phyloP scores from a whole-genome alignment of 352 stramenopile genomes.

The Peronospora tabacina region DNA sequence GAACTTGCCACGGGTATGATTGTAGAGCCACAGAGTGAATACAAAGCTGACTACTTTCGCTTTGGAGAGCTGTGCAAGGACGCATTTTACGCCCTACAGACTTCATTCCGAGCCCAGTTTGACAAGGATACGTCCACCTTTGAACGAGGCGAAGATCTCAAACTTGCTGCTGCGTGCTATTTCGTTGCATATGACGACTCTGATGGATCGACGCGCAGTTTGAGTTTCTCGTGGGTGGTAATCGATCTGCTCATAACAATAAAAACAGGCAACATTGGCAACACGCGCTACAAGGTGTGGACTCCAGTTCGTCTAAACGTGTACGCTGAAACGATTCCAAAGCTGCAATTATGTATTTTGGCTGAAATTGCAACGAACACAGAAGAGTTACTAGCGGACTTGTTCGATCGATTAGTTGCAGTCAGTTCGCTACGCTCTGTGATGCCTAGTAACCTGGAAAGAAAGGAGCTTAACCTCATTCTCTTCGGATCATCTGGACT shows the following conservation, averaged over 20 bases:
- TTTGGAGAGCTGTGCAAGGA: constrained; percentile 70
- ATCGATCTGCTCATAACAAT: constrained; percentile 46
- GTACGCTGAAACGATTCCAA: constrained; percentile 34
- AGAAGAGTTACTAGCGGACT: constrained; percentile 42
- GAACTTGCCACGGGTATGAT: constrained; percentile 75
- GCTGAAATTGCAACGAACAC: constrained; percentile 41
- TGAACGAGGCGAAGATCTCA: constrained; percentile 19
- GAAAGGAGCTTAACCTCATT: constrained; percentile 37
- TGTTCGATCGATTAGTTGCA: constrained; percentile 62
- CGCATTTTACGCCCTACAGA: constrained; percentile 43
- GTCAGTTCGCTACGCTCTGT: constrained; percentile 36
- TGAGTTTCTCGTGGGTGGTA: constrained; percentile 76
- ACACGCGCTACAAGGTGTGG: constrained; percentile 21
- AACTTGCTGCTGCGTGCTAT: constrained; percentile 65
- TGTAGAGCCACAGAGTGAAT: constrained; percentile 43
- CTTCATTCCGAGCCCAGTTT: constrained; percentile 46
- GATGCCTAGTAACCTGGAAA: constrained; percentile 36
- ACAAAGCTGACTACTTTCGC: constrained; percentile 72
- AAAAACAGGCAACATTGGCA: constrained; percentile 20
- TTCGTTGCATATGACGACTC: constrained; percentile 48
- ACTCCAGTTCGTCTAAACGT: constrained; percentile 19
- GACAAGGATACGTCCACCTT: constrained; percentile 17
- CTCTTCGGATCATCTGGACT: constrained; percentile 67
- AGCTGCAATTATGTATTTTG: constrained; percentile 55
- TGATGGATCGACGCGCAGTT: constrained; percentile 20